A percentile compares a stretch with the other conserved stretches of the same genome.
Evolutionary conservation across 805 yeast genomes (phyloP).

Genomic region (Candida peoriensis): DNA sequence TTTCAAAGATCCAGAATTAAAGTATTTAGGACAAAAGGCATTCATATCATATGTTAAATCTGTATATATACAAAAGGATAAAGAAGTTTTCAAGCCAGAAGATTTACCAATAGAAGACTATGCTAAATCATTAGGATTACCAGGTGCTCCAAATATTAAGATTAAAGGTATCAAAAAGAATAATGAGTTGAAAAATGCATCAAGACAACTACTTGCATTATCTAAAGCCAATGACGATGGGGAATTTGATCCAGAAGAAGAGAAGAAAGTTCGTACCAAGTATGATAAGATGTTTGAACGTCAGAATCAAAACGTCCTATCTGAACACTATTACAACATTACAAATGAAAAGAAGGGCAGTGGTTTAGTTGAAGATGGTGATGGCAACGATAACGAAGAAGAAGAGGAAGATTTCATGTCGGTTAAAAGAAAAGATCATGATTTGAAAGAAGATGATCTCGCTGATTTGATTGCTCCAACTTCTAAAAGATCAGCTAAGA

Average conservation of each 20-base stretch:
- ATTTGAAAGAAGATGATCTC: conserved; percentile 54
- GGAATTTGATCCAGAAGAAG: conserved; percentile 35
- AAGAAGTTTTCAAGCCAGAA: conserved; percentile 75
- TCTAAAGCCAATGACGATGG: conserved; percentile 62
- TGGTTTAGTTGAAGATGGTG: conserved; percentile 14
- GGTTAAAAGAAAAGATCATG: conserved; percentile 76
- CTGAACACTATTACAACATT: conserved; percentile 81
- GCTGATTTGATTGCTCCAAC: conserved; percentile 60
- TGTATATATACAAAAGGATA: conserved; percentile 80
- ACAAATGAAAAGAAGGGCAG: conserved; percentile 39
- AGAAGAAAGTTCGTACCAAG: conserved; percentile 65
- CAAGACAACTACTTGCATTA: conserved; percentile 61
- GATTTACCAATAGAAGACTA: conserved; percentile 74
- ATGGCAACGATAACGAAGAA: conserved; percentile 42
- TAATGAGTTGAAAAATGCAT: conserved; percentile 75
- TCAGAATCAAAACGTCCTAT: conserved; percentile 84
- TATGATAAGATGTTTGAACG: conserved; percentile 96
- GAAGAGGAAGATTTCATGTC: conserved; percentile 72
- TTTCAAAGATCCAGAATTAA: conserved; percentile 86
- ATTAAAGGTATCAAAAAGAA: conserved; percentile 48
- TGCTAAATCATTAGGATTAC: conserved; percentile 87
- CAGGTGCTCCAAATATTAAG: conserved; percentile 93
- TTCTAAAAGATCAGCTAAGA: conserved; percentile 81
- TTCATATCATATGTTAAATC: conserved; percentile 88
- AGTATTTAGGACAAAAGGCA: conserved; percentile 93